These are phyloP conservation scores for Thelephora terrestris DNA, from an alignment of 1,284 basidiomycete genomes.

Conservation along the genomic window DNA sequence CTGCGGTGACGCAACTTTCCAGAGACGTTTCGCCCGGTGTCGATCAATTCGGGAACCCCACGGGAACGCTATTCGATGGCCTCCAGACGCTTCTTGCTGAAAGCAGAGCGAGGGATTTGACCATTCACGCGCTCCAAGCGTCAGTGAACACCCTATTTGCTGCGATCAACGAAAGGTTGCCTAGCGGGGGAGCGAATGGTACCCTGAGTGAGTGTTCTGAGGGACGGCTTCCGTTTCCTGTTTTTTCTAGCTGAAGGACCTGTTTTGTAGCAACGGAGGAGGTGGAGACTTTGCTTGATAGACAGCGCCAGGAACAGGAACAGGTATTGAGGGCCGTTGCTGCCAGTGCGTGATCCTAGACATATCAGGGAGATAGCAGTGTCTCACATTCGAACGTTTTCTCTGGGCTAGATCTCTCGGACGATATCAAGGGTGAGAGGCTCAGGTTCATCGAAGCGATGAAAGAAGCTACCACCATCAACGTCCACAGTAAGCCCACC, in stretches of 20 bases:
- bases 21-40: conserved; percentile 32
- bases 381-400: not conserved
- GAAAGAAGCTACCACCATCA: conserved; percentile 81
- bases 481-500: conserved; percentile 57
- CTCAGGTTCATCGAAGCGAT: conserved; percentile 83
- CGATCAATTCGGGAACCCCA: conserved; percentile 10
- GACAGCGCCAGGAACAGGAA: conserved; percentile 64
- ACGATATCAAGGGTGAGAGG: conserved; percentile 76
- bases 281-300: conserved; percentile 50
- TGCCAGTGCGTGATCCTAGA: conserved; percentile 33
- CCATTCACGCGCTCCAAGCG: conserved; percentile 31
- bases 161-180: conserved; percentile 28
- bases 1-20: conserved; percentile 51
- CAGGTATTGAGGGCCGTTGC: conserved; percentile 52
- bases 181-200: conserved; percentile 24
- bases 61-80: conserved; percentile 26
- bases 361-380: too few species aligned
- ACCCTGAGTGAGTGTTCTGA: conserved; percentile 22
- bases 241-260: conserved; percentile 6
- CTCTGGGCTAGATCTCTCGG: conserved; percentile 48
- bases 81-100: conserved; percentile 33
- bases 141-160: conserved; percentile 38
- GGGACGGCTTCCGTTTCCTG: not conserved
- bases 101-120: conserved; percentile 32
- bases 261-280: conserved; percentile 39